These are phyloP conservation scores for Mycocentrospora acerina DNA, from an alignment of 2,329 filamentous ascomycete genomes.

Conservation along the genomic window DNA sequence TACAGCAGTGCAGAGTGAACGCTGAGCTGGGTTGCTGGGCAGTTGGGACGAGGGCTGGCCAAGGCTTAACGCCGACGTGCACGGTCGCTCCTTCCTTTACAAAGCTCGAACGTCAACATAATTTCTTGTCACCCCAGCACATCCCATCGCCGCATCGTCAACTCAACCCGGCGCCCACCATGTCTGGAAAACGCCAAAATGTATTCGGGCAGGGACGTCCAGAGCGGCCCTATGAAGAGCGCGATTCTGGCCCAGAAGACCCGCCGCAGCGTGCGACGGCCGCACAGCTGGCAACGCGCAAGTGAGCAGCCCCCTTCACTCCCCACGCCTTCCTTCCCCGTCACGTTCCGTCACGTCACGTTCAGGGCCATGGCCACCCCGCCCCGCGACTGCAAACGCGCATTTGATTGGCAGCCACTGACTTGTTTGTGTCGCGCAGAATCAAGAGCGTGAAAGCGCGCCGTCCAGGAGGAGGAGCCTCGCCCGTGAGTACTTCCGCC, in stretches of 20 bases:
- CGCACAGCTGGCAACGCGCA: slow-evolving; percentile 56
- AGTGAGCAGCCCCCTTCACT: slow-evolving; percentile 48
- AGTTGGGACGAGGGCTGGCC: too few relatives aligned
- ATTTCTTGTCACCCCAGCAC: slow-evolving; percentile 8
- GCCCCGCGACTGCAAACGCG: slow-evolving; percentile 3
- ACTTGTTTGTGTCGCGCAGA: slow-evolving; percentile 14
- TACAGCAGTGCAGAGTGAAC: too few relatives aligned
- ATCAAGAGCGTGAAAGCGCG: slow-evolving; percentile 31
- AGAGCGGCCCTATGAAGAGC: slow-evolving; percentile 30
- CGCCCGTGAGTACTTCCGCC: slow-evolving; percentile 27
- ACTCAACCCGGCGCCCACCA: slow-evolving; percentile 17
- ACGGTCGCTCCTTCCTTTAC: too few relatives aligned
- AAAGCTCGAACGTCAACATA: not conserved
- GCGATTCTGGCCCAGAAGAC: slow-evolving; percentile 42
- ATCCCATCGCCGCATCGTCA: slow-evolving; percentile 10
- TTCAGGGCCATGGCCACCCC: not conserved
- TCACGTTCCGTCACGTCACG: too few relatives aligned
- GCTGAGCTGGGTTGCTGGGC: too few relatives aligned
- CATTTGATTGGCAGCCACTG: not conserved
- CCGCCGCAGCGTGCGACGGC: slow-evolving; percentile 54
- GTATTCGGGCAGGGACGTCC: slow-evolving; percentile 32
- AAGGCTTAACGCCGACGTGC: too few relatives aligned
- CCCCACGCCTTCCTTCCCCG: slow-evolving; percentile 1
- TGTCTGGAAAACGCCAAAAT: slow-evolving; percentile 33
- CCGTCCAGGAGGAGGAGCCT: slow-evolving; percentile 19